Evolutionary conservation across 331 rosid species (phyloP).

Genomic region (Malus hybrid): DNA sequence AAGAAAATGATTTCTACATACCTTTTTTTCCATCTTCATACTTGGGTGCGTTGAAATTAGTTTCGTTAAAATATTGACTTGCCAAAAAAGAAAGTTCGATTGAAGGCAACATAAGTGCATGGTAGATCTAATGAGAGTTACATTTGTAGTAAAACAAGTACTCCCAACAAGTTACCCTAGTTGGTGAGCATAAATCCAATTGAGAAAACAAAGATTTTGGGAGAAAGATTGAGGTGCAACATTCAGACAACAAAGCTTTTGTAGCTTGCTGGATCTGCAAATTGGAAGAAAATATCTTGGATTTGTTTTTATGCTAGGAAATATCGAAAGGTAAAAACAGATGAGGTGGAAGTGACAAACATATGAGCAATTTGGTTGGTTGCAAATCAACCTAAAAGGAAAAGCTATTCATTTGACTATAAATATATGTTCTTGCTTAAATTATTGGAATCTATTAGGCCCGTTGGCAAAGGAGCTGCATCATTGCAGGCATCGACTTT

Average conservation of each 20-base stretch:
- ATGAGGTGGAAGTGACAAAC: neutral
- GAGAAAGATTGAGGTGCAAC: neutral
- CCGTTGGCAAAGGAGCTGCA: slow-evolving; percentile 22
- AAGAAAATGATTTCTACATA: too few species aligned
- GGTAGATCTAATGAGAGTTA: neutral
- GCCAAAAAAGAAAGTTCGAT: neutral
- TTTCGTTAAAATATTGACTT: too few species aligned
- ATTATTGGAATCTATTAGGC: slow-evolving; percentile 22
- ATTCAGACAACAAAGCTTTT: neutral
- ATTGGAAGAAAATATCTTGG: neutral
- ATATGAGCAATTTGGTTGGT: slow-evolving; percentile 18
- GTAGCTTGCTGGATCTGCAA: slow-evolving; percentile 12
- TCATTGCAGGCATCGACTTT: slow-evolving; percentile 30
- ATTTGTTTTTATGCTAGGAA: neutral
- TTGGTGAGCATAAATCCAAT: neutral
- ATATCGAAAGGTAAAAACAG: neutral
- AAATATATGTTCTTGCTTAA: slow-evolving; percentile 9
- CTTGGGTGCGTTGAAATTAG: too few species aligned
- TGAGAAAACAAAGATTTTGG: neutral
- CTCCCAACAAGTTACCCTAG: neutral
- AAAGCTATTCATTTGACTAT: neutral
- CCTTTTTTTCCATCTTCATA: too few species aligned
- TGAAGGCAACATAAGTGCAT: neutral
- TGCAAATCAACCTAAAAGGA: slow-evolving; percentile 14
- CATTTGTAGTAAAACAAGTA: neutral